Evolutionary conservation across 208 protist species (phyloP).

Genomic region (Strigomonas culicis): DNA sequence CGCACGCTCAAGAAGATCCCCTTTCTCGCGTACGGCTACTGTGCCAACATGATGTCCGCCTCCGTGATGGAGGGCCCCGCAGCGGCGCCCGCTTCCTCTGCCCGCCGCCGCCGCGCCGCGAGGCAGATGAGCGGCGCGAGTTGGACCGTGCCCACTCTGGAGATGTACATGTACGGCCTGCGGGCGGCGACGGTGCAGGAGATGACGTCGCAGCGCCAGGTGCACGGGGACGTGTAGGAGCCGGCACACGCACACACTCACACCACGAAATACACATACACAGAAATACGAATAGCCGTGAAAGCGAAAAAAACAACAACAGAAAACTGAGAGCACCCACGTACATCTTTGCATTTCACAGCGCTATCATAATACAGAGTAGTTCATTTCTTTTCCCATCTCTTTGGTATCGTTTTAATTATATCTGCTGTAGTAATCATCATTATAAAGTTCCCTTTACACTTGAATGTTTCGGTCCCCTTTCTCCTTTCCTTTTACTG

Average conservation of each 20-base stretch:
- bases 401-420: not conserved
- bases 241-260: not conserved
- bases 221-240: not conserved
- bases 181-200: slow-evolving; percentile 9
- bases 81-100: too few species aligned
- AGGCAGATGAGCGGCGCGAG: not conserved
- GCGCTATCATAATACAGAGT: not conserved
- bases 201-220: not conserved
- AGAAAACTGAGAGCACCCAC: not conserved
- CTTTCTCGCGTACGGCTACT: slow-evolving; percentile 72
- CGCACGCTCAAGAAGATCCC: slow-evolving; percentile 91
- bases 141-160: not conserved
- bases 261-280: not conserved
- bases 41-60: slow-evolving; percentile 10
- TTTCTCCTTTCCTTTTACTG: not conserved
- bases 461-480: not conserved
- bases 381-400: not conserved
- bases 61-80: not conserved
- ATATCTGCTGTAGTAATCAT: not conserved
- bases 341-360: too few species aligned
- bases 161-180: slow-evolving; percentile 9
- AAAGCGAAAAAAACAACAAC: not conserved
- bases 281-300: not conserved
- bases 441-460: not conserved
- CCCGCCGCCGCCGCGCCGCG: too few species aligned